A percentile compares a stretch with the other conserved stretches of the same genome.
These are phyloP conservation scores for Paspalum vaginatum DNA, from an alignment of 176 grass and related monocot species.

Conservation along the genomic window DNA sequence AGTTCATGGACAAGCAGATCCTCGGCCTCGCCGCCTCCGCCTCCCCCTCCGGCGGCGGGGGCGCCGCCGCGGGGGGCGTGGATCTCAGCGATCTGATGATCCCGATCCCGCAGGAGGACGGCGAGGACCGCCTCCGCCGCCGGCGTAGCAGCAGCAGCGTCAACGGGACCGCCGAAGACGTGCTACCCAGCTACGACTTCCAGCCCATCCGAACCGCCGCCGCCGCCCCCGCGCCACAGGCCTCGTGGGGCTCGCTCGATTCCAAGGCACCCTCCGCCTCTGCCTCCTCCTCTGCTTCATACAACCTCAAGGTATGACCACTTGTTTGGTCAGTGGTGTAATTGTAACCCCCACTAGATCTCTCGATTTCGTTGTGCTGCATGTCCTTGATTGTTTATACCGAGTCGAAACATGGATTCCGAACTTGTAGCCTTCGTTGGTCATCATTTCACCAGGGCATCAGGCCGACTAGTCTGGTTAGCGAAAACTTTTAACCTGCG, in stretches of 20 bases:
- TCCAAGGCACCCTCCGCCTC: slow-evolving; percentile 55
- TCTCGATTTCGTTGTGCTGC: background rate
- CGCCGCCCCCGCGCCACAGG: slow-evolving; percentile 14
- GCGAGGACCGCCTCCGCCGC: slow-evolving; percentile 47
- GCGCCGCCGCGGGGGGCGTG: background rate
- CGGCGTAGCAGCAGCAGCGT: slow-evolving; percentile 27
- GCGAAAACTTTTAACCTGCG: background rate
- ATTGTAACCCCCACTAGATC: slow-evolving; percentile 15
- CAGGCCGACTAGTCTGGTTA: slow-evolving; percentile 6
- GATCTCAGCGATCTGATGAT: slow-evolving; percentile 76
- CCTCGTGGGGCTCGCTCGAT: slow-evolving; percentile 50
- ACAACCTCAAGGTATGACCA: slow-evolving; percentile 49
- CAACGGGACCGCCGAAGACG: slow-evolving; percentile 45
- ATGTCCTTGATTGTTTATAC: background rate
- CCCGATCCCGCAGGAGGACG: slow-evolving; percentile 56
- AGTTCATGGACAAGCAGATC: slow-evolving; percentile 75
- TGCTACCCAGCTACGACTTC: slow-evolving; percentile 76
- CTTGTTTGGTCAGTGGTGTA: background rate
- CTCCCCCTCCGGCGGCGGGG: slow-evolving; percentile 15
- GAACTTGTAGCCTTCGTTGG: background rate
- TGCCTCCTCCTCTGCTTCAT: slow-evolving; percentile 46
- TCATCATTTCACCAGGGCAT: background rate
- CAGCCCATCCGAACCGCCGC: slow-evolving; percentile 58
- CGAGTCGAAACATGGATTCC: background rate
- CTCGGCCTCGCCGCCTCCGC: slow-evolving; percentile 49